phyloP scores from a whole-genome alignment of 2,329 filamentous ascomycete genomes.

The Pseudogymnoascus verrucosus region DNA sequence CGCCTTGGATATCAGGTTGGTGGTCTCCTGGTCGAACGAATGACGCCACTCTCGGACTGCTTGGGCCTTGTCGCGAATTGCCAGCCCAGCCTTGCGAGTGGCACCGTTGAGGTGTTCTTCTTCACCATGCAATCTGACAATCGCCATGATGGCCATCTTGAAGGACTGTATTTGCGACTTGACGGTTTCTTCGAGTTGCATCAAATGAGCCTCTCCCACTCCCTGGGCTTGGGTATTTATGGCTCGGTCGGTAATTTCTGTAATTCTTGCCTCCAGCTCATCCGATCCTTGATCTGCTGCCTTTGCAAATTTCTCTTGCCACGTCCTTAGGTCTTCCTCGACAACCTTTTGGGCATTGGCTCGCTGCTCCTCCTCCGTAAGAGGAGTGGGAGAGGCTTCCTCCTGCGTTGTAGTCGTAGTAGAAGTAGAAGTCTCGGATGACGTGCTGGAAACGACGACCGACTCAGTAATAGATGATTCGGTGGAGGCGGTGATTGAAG shows the following conservation, averaged over 20 bases:
- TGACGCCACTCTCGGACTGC: constrained; percentile 55
- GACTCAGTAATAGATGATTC: constrained; percentile 17
- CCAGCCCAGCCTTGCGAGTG: constrained; percentile 49
- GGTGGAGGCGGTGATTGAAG: constrained; percentile 22
- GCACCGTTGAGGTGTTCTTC: constrained; percentile 43
- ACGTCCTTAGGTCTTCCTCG: constrained; percentile 67
- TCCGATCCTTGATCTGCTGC: constrained; percentile 79
- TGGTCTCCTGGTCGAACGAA: constrained; percentile 49
- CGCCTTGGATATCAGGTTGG: constrained; percentile 47
- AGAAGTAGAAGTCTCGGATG: constrained; percentile 2
- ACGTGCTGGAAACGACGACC: constrained; percentile 12
- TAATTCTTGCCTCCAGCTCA: constrained; percentile 53
- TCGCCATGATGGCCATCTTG: constrained; percentile 56
- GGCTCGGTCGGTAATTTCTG: constrained; percentile 64
- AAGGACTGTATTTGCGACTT: constrained; percentile 55
- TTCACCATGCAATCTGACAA: constrained; percentile 51
- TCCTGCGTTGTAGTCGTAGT: constrained; percentile 16
- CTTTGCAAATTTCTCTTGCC: constrained; percentile 81
- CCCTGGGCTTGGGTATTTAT: constrained; percentile 56
- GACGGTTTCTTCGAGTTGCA: constrained; percentile 60
- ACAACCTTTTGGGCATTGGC: constrained; percentile 59
- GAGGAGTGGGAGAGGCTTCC: constrained; percentile 24
- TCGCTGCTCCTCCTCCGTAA: constrained; percentile 43
- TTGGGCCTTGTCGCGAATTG: constrained; percentile 57
- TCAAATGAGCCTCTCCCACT: constrained; percentile 58